Conservation (phyloP, 306 rosid species). For the Lathyrus tuberosus region DNA sequence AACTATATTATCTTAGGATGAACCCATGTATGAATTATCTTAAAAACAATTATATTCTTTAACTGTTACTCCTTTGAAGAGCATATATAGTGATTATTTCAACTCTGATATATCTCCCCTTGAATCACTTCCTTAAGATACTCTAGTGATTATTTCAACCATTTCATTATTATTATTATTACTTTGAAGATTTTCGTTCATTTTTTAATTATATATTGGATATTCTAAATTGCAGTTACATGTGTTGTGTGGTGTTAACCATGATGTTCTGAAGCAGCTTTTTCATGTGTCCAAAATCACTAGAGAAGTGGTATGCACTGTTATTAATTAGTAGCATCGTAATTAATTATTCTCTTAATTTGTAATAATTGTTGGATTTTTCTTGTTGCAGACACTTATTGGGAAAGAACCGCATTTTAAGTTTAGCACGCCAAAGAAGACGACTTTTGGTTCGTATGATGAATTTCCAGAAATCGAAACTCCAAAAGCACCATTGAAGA, state of each 20-base stretch:
- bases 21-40: no score
- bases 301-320: constrained; percentile 56
- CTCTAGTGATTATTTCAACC: constrained; percentile 55
- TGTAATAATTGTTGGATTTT: no score
- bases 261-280: constrained; percentile 73
- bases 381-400: no score
- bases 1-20: no score
- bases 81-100: constrained; percentile 36
- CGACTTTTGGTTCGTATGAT: no score
- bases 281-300: constrained; percentile 60
- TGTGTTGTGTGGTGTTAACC: constrained; percentile 65
- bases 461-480: no score
- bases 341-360: no score
- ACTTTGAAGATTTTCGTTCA: background rate
- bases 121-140: constrained; percentile 68
- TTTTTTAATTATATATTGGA: background rate
- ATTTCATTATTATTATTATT: background rate
- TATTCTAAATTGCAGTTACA: constrained; percentile 47
- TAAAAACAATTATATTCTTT: no score
- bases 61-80: constrained; percentile 42
- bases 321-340: no score
- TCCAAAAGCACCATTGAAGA: no score
- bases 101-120: constrained; percentile 45
- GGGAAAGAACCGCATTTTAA: no score
- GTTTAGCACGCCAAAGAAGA: no score